Evolutionary conservation across 2,329 filamentous ascomycete genomes (phyloP), one percentile per base, ranked within the genome.

Genomic region (Fusarium abutilonis): DNA sequence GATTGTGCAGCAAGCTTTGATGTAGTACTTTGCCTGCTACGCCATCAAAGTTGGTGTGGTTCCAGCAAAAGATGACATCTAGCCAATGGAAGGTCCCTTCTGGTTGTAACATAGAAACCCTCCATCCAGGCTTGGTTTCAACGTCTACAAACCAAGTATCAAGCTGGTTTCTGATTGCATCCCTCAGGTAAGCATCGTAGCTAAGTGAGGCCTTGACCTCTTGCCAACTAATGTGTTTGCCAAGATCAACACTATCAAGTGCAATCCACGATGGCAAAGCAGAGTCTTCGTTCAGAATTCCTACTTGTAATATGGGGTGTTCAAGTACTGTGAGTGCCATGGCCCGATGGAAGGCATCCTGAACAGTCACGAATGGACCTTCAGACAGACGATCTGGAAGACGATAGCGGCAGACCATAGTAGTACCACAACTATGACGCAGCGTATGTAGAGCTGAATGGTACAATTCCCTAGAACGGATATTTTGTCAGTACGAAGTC

Each of bases 1-100:
- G 71, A 29, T 68, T 65, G 7, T 58, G 54, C 5, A 75, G 42
- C 8, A 76, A 44, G 14, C 61, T 68, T 42, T 67, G 45, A 36
- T 76, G 73, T n/a, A 75, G 71, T 4, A 75, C 63, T 47, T 72
- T 75, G 36, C 64, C 70, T 17, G 71, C 61, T n/a, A 64, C 71
- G 1, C 72, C 74, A 35, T 76, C 74, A 4, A 52, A 57, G 6
- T 58, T 60, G 21, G 67, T 48, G 46, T 76, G 74, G 28, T 69
- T 71, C 49, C 63, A 72, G 9, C 57, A 56, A 38, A 74, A 68
- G 10, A 74, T 23, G 13, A 70, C 54, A n/a, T 75, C 69, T 4
- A 73, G 35, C 6, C 52, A 56, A 15, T 40, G 17, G 17, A 39
- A 13, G 5, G 21, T 13, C 14, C 32, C 44, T 14, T 59, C 51